Base-by-base conservation (phyloP, 805 yeast species). In the Starmerella scarabaei region DNA sequence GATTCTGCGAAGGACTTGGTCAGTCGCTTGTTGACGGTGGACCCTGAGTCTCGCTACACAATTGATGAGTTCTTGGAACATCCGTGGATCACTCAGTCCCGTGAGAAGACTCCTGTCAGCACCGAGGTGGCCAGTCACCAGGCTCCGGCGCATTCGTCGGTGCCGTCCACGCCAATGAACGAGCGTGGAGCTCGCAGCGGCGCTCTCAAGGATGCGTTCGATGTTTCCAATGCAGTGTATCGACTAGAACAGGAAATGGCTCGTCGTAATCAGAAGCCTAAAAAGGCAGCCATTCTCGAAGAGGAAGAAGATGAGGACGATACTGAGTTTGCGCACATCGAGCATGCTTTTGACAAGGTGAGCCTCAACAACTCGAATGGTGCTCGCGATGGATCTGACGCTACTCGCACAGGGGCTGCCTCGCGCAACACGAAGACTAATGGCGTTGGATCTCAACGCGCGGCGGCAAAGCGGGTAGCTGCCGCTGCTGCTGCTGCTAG, bases 171-270 rank as follows among this genome's bases (percentile, higher is more conserved):
- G 16, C 41, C 52, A 9, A 18, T 43, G 40, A 39, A 41, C 16
- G 53, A 48, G 30, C 48, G 46, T 3, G 65, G 66, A 3, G 85
- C 85, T 4, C 84, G 82, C 2, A 84, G 85, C 1, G 79, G 76
- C 36, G 83, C 84, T 0, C 68, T 83, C 60, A 75, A 82, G 49
- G 94, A 83, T 52, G 93, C 86, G 11, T 83, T 83, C 58, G 93
- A 83, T 53, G 75, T 83, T 7, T 76, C 85, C 21, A 79, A 83
- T 37, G 93, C 93, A 5, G 84, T 83, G 15, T 88, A 82, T 55
- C 74, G 94, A 52, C 69, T 71, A 63, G 84, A 79, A 37, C 81
- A 76, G 54, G 86, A 79, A 40, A 55, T 57, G 42, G 67, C 70
- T 6, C 49, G 61, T 6, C 51, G 50, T 27, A 53, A 49, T 27